Evolutionary conservation across 2,329 filamentous ascomycete genomes (phyloP), one percentile per base, ranked within the genome.

Genomic region (Fusarium irregulare): DNA sequence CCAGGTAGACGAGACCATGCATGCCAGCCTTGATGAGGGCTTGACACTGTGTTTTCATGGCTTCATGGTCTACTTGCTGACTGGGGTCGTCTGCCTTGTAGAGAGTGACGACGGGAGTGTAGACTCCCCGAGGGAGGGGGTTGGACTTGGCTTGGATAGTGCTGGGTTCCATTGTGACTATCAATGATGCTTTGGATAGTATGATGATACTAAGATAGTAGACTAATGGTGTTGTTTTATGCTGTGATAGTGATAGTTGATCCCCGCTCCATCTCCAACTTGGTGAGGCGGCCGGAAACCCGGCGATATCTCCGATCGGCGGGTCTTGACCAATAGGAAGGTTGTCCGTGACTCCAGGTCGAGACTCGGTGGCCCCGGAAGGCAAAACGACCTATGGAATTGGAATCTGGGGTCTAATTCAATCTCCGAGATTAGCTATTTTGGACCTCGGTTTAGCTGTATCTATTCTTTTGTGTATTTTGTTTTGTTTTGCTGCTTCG

Each of bases 81-180:
- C 74, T 57, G 1, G 78, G 64, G 12, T 77, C 74, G 25, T 78
- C 79, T 48, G 79, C 70, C 56, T 83, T 80, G 75, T 84, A 85
- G 4, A 85, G 71, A 0, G 83, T 84, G 27, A 85, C 77, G 4
- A 85, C 82, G 0, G 84, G 83, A 30, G 81, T 83, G 70, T 83
- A 85, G 23, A 85, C 80, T 16, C 83, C 83, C 0, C 74, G 73
- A 0, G 83, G 83, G 4, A 85, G 75, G 6, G 78, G 77, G 47
- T 74, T 78, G 3, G 77, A 71, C 65, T 83, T 84, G 13, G 74
- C 28, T 14, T 78, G 71, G 30, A 80, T 77, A 2, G 58, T 77
- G 47, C 74, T 78, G 44, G 49, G 66, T 20, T 76, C 66, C 77
- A 78, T 78, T 28, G 69, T 4, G n/a, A 25, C 7, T 20, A 21